phyloP scores from a whole-genome alignment of 2,329 filamentous ascomycete species.

The Pezicula neosporulosa region DNA sequence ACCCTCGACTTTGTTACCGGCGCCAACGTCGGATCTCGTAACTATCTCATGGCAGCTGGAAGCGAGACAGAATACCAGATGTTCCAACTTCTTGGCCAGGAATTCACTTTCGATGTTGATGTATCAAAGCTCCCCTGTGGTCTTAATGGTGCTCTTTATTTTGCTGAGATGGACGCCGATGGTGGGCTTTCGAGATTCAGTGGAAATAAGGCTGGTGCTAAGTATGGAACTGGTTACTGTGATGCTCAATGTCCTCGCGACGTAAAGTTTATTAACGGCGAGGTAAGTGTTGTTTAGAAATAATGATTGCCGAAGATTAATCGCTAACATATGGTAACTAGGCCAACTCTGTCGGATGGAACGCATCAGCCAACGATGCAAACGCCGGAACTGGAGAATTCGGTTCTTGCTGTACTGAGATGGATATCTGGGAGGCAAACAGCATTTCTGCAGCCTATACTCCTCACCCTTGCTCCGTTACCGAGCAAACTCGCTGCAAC shows the following conservation, averaged over 20 bases:
- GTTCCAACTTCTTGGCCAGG: constrained; percentile 62
- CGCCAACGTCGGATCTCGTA: constrained; percentile 51
- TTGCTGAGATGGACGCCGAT: constrained; percentile 59
- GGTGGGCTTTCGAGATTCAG: constrained; percentile 52
- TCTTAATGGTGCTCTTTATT: constrained; percentile 70
- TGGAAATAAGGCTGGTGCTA: constrained; percentile 54
- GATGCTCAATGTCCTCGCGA: constrained; percentile 54
- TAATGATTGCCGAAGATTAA: background rate
- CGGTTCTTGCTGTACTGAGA: constrained; percentile 64
- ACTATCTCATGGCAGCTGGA: constrained; percentile 61
- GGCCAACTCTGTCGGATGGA: constrained; percentile 54
- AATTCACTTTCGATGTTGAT: constrained; percentile 73
- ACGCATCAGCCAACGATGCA: constrained; percentile 40
- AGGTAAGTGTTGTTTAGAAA: constrained; percentile 33
- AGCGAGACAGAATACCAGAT: constrained; percentile 57
- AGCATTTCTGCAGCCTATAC: constrained; percentile 54
- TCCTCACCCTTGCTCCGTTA: constrained; percentile 51
- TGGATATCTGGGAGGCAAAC: constrained; percentile 68
- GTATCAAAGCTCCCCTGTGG: constrained; percentile 67
- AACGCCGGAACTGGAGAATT: constrained; percentile 50
- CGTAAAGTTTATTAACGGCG: constrained; percentile 51
- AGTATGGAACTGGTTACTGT: constrained; percentile 62
- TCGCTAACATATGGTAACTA: constrained; percentile 20
- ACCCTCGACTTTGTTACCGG: constrained; percentile 57
- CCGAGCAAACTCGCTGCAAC: constrained; percentile 40